Base-by-base conservation (phyloP, 176 grass and related monocot species). In the Guadua angustifolia region DNA sequence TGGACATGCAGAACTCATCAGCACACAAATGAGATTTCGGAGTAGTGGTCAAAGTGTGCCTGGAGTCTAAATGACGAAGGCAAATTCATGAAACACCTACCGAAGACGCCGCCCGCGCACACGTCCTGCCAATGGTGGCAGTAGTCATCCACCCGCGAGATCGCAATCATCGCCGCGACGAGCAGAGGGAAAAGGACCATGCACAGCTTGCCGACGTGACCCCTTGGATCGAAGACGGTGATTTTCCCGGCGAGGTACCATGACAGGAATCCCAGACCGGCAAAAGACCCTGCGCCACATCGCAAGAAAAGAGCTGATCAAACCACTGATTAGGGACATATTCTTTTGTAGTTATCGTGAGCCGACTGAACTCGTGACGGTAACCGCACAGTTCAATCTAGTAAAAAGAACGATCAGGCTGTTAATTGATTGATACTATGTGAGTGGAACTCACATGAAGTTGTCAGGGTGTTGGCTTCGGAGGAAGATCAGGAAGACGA, bases 71-170 rank as follows among this genome's bases (percentile, higher is more conserved):
- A 57, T 57, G 21, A 57, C 19, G 6, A 8, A 49, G 33, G 9
- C 32, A 80, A 29, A 64, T 44, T 59, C 64, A 18, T 38, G 25
- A 10, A 42, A 9, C 15, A 57, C 44, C 3, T 40, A 92, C 93
- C 93, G 33, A 94, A 80, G 39, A 92, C 7, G 38, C 82, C 90
- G 21, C 90, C 90, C 0, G 85, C 51, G 73, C 29, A 90, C 36
- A 95, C 90, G 59, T 95, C 93, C 36, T 90, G 81, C 93, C 93
- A 92, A 18, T 95, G 90, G 84, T 95, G 93, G 85, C 90, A 90
- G 57, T 95, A 92, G 86, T 95, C 93, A 60, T 95, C 93, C 6
- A 95, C 90, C 68, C 93, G 73, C 19, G 93, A 92, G 65, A 92
- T 52, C 0, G 72, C 88, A 10, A 92, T 29, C 69, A 95, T 69